Conservation (phyloP, 2,329 filamentous ascomycete species). For the Pseudogymnoascus sp. region DNA sequence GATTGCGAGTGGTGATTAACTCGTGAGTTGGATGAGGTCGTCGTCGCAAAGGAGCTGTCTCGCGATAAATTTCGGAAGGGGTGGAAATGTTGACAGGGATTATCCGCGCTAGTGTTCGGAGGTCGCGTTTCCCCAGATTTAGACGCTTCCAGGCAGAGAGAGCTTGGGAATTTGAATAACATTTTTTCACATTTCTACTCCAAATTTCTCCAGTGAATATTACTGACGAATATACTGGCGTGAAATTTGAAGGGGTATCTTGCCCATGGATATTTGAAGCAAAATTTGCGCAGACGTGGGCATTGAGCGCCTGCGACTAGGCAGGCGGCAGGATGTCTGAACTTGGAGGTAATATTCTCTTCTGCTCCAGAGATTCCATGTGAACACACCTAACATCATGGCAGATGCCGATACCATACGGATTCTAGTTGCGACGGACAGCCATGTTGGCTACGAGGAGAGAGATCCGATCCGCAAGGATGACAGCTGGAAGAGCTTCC, state of each 20-base stretch:
- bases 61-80: slow-evolving; percentile 5
- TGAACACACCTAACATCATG: slow-evolving; percentile 10
- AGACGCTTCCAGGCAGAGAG: not conserved
- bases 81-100: slow-evolving; percentile 8
- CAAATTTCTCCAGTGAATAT: not conserved
- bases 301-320: not conserved
- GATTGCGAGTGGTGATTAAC: slow-evolving; percentile 19
- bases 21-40: not conserved
- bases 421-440: slow-evolving; percentile 89
- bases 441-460: slow-evolving; percentile 95
- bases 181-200: not conserved
- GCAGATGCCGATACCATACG: slow-evolving; percentile 70
- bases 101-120: not conserved
- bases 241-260: not conserved
- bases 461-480: slow-evolving; percentile 89
- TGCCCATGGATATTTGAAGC: slow-evolving; percentile 1
- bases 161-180: not conserved
- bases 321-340: slow-evolving; percentile 1
- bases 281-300: slow-evolving; percentile 2
- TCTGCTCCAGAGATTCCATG: not conserved
- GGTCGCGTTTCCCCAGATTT: slow-evolving; percentile 13
- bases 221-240: not conserved
- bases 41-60: not conserved
- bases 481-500: slow-evolving; percentile 93
- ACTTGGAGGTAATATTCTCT: slow-evolving; percentile 5